Evolutionary conservation across 176 grass and related monocot genomes (phyloP).

Genomic region (Tillandsia fasciculata): DNA sequence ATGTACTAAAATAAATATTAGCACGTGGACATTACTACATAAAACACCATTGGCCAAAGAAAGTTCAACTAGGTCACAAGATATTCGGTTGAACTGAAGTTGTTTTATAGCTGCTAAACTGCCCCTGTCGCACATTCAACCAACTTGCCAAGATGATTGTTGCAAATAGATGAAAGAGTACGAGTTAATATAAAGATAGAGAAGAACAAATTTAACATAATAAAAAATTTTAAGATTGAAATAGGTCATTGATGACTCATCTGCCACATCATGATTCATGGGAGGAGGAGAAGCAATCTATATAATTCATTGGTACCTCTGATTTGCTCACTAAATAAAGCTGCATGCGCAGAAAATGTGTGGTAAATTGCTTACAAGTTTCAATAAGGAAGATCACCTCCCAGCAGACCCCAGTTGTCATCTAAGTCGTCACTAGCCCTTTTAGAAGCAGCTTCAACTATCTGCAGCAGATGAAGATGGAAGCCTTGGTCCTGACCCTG

Average conservation of each 20-base stretch:
- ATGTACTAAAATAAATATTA: no score
- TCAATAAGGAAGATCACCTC: background rate
- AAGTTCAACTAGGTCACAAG: no score
- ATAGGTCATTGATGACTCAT: background rate
- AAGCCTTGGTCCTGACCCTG: background rate
- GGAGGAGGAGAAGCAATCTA: background rate
- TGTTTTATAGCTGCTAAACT: no score
- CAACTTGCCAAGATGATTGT: no score
- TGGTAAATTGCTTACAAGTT: background rate
- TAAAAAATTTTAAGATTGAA: background rate
- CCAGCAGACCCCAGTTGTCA: background rate
- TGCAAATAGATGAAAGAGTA: no score
- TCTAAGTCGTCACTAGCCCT: background rate
- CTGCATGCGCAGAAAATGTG: background rate
- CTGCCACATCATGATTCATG: background rate
- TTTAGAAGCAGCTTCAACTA: background rate
- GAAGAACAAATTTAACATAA: background rate
- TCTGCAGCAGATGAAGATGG: background rate
- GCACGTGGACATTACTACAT: no score
- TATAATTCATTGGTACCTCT: background rate
- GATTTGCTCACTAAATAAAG: background rate
- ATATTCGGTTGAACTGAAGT: no score
- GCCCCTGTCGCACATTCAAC: no score
- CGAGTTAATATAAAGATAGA: no score
- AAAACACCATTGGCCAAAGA: no score